Conservation (phyloP, 2,329 filamentous ascomycete species). For the Trichoderma aggressivum region DNA sequence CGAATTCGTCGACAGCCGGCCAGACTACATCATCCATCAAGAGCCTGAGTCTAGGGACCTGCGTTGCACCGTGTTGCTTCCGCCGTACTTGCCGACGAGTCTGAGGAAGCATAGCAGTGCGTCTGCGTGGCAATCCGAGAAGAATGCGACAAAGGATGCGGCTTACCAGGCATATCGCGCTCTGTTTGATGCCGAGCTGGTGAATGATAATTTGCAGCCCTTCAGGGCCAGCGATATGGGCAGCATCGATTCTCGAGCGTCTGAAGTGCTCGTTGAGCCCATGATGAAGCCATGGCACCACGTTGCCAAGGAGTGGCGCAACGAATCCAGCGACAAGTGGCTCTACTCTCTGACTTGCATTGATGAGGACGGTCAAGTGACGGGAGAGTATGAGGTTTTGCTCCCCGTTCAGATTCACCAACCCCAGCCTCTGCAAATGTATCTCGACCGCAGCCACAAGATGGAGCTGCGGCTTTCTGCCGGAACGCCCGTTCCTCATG, state of each 20-base stretch:
- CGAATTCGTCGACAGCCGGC: constrained; percentile 61
- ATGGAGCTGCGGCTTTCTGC: constrained; percentile 34
- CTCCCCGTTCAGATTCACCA: constrained; percentile 43
- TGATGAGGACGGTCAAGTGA: constrained; percentile 30
- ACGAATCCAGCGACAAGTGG: constrained; percentile 21
- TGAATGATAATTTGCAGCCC: constrained; percentile 78
- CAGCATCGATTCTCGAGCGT: constrained; percentile 37
- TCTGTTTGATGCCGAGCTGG: constrained; percentile 65
- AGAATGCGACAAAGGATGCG: constrained; percentile 72
- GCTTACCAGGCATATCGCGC: constrained; percentile 75
- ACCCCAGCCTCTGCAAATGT: constrained; percentile 38
- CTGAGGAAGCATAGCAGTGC: constrained; percentile 28
- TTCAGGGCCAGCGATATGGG: constrained; percentile 39
- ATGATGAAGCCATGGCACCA: constrained; percentile 46
- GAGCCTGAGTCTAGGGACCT: constrained; percentile 32
- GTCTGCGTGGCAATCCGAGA: constrained; percentile 64
- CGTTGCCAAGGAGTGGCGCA: constrained; percentile 46
- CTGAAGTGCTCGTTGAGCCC: constrained; percentile 36
- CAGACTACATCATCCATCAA: constrained; percentile 62
- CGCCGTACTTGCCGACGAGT: constrained; percentile 59
- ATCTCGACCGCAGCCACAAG: constrained; percentile 35
- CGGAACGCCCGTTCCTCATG: constrained; percentile 21
- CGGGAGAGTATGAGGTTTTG: constrained; percentile 41
- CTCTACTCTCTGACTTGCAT: constrained; percentile 33
- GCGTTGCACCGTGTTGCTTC: constrained; percentile 65